Evolutionary conservation across 805 yeast species (phyloP), one percentile per base, ranked within the genome.

Genomic region (Yarrowia hollandica): DNA sequence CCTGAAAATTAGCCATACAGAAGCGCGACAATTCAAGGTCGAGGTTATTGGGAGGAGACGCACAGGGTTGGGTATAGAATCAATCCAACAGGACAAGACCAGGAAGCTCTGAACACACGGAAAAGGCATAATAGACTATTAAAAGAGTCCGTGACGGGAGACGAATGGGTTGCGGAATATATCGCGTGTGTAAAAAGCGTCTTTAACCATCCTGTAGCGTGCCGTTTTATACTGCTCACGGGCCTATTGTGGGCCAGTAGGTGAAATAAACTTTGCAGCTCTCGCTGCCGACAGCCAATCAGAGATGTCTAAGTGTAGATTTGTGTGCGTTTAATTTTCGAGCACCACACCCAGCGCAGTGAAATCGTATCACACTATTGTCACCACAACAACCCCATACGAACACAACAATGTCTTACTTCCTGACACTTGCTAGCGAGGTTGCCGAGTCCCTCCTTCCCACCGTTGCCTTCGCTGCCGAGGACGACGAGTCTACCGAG

Each of bases 401-500:
- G 23, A 52, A 35, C 44, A 52, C 44, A 22, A 56, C 35, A 60
- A 61, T 61, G 66, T 65, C 67, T 26, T 46, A 30, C 23, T 65
- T 39, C 55, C 61, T 33, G 61, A 62, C 46, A 62, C 58, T 66
- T 60, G 64, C 66, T 63, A 62, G 62, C 61, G 96, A 89, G 75
- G 76, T 90, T 70, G 85, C 87, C 76, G 96, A 89, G 71, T 81
- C 86, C 62, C 78, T 88, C 65, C 76, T 82, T 65, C 96, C 96
- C 71, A 80, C 88, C 67, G 80, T 80, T 60, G 96, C 95, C 57
- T 84, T 80, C 76, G 97, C 96, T 68, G 96, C 88, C 67, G 74
- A 72, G 55, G 75, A 65, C 60, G 70, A 64, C 42, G 68, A 64
- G 30, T 57, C 62, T 48, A 63, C 21, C 31, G 41, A 60, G 44